Base-by-base conservation (phyloP, 2,329 filamentous ascomycete genomes). In the Knufia fluminis region DNA sequence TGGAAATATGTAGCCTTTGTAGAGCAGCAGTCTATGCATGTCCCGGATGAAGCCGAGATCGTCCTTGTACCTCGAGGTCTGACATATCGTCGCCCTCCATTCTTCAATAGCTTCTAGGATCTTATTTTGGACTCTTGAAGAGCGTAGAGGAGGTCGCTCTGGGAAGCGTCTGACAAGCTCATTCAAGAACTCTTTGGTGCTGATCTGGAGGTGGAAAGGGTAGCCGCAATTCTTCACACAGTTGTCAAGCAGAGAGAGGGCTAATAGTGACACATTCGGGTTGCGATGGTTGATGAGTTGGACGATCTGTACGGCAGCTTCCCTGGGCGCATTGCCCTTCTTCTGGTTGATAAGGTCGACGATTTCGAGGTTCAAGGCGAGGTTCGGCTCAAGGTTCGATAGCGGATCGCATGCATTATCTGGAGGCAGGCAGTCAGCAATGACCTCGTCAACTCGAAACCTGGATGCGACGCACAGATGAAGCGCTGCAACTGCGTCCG, bases 151-250 rank as follows among this genome's bases (percentile, higher is more conserved):
- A 40, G 92, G 92, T 20, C 91, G 79, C 70, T 98, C 92, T 42
- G 92, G 92, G 62, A 98, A 98, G 57, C 92, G 80, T 58, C 92
- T 83, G 54, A 98, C 92, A 52, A 98, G 82, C 72, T 98, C 92
- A 70, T 98, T 98, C 61, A 98, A 81, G 61, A 98, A 98, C 63
- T 98, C 92, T 68, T 98, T 98, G 59, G 92, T 97, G 68, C 86
- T 90, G 65, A 98, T 96, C 69, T 98, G 92, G 51, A 98, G 81
- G 64, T 98, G 92, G 69, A 98, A 98, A 1, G 92, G 90, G 66
- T 98, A 98, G 61, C 92, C 92, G 76, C 92, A 98, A 72, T 98
- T 98, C 75, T 98, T 98, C 69, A 97, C 92, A 69, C 92, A 97
- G 56, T 97, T 97, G 67, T 98, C 92, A 64, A 98, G 86, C 58